Base-by-base conservation (phyloP, 208 protist genomes). In the Wallacemonas collosoma region DNA sequence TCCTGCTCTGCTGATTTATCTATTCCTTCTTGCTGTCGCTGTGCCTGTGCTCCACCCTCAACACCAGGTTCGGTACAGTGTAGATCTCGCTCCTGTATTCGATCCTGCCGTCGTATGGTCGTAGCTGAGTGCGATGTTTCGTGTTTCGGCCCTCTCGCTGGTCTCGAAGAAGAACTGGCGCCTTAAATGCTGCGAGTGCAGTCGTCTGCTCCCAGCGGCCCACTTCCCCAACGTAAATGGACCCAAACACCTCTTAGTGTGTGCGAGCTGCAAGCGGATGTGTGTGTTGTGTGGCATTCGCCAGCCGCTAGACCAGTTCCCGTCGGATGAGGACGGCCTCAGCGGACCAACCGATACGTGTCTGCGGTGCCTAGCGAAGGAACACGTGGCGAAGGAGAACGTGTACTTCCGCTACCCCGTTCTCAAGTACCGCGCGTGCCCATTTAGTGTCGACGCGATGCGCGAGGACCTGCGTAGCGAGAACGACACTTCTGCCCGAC, bases 361-460 rank as follows among this genome's bases (percentile, higher is more conserved):
- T 62, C 73, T 86, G 54, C 73, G 71, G 9, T 97, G 93, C 73
- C 38, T 85, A 9, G 90, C 84, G 9, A 95, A 94, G 79, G 64
- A 83, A 64, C 80, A 92, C 41, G 84, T 93, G 50, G 93, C 93
- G 26, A 72, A 77, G 61, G 77, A 85, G 14, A 97, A 97, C 68
- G 93, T 97, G 39, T 97, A 92, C 77, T 97, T 92, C 68, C 86
- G 93, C 39, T 97, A 91, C 63, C 93, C 93, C 0, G 73, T 92
- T n/a, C 83, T 97, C 9, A 93, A 93, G 70, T 97, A 97, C 70
- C 79, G 87, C 17, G 66, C 89, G 15, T 95, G 93, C 71, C 93
- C 93, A 0, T 95, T 92, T 66, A 93, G 83, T 57, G 90, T 93
- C 2, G 89, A 95, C 15, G 76, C 81, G 51, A 89, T 92, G 67